Percentiles rank a stretch among this genome's conserved stretches.
Evolutionary conservation across 331 rosid genomes (phyloP).

Genomic region (Erythrophleum ivorense): DNA sequence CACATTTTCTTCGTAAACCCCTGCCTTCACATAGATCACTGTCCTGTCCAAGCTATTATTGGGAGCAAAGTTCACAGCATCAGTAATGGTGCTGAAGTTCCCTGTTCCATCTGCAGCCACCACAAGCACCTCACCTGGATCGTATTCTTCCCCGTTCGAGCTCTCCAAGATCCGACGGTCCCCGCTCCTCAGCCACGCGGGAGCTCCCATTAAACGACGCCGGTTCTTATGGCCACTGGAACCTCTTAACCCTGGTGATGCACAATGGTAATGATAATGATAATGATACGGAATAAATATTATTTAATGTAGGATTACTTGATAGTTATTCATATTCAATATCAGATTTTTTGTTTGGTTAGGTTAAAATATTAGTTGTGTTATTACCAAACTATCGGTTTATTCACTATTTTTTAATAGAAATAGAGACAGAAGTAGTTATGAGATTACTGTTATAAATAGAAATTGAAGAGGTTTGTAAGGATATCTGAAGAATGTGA

Average conservation of each 20-base stretch:
- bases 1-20: constrained; percentile 73
- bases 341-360: too few relatives aligned
- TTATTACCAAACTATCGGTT: too few relatives aligned
- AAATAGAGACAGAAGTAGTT: too few relatives aligned
- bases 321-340: too few relatives aligned
- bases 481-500: too few relatives aligned
- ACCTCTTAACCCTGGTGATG: constrained; percentile 9
- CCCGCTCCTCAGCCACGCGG: constrained; percentile 54
- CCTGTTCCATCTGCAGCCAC: constrained; percentile 75
- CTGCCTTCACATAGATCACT: constrained; percentile 63
- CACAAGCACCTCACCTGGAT: constrained; percentile 52
- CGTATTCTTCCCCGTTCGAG: constrained; percentile 40
- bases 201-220: constrained; percentile 48
- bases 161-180: constrained; percentile 40
- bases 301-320: too few relatives aligned
- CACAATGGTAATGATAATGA: not conserved
- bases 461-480: too few relatives aligned
- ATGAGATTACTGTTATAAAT: too few relatives aligned
- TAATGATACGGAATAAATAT: too few relatives aligned
- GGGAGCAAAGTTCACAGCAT: constrained; percentile 69
- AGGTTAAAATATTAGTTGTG: too few relatives aligned
- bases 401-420: too few relatives aligned
- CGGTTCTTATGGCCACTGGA: constrained; percentile 41
- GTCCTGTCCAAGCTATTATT: constrained; percentile 65
- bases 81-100: constrained; percentile 69